These are phyloP conservation scores for Aspergillus jensenii DNA, from an alignment of 2,329 filamentous ascomycete species.

Conservation along the genomic window DNA sequence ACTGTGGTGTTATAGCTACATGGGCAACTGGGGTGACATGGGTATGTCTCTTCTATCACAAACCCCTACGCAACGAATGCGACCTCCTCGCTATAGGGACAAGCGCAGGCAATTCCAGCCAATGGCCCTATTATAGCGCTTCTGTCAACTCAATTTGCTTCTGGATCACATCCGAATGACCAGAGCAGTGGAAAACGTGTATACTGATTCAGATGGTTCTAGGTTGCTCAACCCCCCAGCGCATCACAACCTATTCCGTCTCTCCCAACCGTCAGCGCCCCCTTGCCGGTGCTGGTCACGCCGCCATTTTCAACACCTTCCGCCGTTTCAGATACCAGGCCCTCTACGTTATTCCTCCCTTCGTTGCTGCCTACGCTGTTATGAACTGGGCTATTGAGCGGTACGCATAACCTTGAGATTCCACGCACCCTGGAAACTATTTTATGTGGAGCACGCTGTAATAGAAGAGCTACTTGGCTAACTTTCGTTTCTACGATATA, in stretches of 20 bases:
- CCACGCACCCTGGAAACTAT: not conserved
- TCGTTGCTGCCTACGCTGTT: conserved; percentile 74
- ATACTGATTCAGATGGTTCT: conserved; percentile 2
- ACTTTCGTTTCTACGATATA: conserved; percentile 19
- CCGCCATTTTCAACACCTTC: conserved; percentile 93
- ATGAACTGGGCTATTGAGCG: conserved; percentile 91
- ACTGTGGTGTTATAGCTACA: conserved; percentile 55
- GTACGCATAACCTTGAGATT: conserved; percentile 54
- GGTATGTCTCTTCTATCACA: conserved; percentile 56
- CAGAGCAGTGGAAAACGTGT: no score
- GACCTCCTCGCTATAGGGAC: not conserved
- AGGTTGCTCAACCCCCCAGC: conserved; percentile 50
- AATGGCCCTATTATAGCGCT: not conserved
- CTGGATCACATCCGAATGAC: not conserved
- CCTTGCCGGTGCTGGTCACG: conserved; percentile 72
- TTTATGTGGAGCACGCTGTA: not conserved
- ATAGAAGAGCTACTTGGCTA: not conserved
- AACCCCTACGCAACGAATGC: conserved; percentile 1
- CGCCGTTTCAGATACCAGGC: conserved; percentile 82
- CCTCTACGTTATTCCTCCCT: conserved; percentile 81
- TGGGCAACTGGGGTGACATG: conserved; percentile 72
- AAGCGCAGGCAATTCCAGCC: not conserved
- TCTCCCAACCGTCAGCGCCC: conserved; percentile 87
- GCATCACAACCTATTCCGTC: conserved; percentile 69
- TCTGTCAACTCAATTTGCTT: not conserved